Base-by-base conservation (phyloP, 805 yeast genomes). In the Hanseniaspora taiwanica region DNA sequence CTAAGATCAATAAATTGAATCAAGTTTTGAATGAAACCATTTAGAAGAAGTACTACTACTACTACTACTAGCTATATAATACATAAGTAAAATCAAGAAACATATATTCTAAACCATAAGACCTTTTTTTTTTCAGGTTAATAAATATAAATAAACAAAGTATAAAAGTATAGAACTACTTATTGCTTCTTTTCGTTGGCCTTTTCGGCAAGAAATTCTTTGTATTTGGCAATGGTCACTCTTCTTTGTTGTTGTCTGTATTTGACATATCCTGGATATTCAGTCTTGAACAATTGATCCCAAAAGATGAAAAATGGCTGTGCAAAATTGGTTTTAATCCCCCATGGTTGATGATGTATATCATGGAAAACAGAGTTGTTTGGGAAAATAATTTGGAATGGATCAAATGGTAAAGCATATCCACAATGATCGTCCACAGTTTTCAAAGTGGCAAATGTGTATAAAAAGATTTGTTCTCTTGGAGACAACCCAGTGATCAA, bases 341-440 rank as follows among this genome's bases (percentile, higher is more conserved):
- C 98, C 69, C 89, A 91, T 52, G 75, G 76, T 68, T 91, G 98
- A 62, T 91, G 98, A 58, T 91, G 98, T 50, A 91, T 87, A 62
- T 91, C 98, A 55, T 91, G 98, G 60, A 86, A 91, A 24, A 86
- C 81, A 12, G 97, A 81, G 56, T 91, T 86, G 64, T 91, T 91
- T 47, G 96, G 97, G 72, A 91, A 91, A 18, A 89, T 42, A 34
- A 76, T 56, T 66, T 91, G 98, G 69, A 91, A 81, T 18, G 87
- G 76, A 60, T 91, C 98, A 58, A 66, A 81, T 13, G 97, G 97
- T 42, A 91, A 66, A 21, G 87, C 76, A 60, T 89, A 91, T n/a
- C 98, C 98, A 60, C 97, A 91, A 62, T 91, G 98, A 59, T 91
- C 98, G 58, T 91, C 97, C 38, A 91, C 95, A 1, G 98, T 91